Conservation (phyloP, 176 grass and related monocot genomes). For the Musa itinerans region DNA sequence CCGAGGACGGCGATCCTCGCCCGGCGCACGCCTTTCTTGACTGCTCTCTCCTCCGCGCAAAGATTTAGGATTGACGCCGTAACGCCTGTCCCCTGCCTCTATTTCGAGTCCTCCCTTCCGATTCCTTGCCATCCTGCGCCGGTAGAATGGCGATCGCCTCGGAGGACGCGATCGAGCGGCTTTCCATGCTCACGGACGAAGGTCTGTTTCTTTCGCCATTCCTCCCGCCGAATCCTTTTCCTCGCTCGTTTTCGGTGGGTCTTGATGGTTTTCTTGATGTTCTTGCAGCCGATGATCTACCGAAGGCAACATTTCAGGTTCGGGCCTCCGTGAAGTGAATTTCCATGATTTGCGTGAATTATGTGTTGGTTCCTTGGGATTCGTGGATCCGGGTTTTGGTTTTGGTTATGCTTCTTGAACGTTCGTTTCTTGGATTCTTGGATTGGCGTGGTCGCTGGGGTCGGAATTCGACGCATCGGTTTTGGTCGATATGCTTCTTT, state of each 20-base stretch:
- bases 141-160: slow-evolving; percentile 1
- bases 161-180: background rate
- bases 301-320: slow-evolving; percentile 17
- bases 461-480: background rate
- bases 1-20: no score
- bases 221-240: background rate
- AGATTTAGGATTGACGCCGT: background rate
- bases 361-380: background rate
- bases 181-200: slow-evolving; percentile 6
- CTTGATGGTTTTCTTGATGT: background rate
- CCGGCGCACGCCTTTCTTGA: no score
- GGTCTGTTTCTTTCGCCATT: background rate
- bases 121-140: background rate
- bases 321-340: background rate
- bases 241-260: background rate
- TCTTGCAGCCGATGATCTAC: slow-evolving; percentile 12
- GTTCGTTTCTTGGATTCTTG: background rate
- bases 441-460: background rate
- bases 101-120: no score
- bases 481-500: background rate
- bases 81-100: no score
- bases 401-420: background rate
- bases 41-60: no score
- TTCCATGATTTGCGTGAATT: background rate
- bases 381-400: slow-evolving; percentile 9